These are phyloP conservation scores for Talaromyces islandicus DNA, from an alignment of 2,329 filamentous ascomycete species.

Conservation along the genomic window DNA sequence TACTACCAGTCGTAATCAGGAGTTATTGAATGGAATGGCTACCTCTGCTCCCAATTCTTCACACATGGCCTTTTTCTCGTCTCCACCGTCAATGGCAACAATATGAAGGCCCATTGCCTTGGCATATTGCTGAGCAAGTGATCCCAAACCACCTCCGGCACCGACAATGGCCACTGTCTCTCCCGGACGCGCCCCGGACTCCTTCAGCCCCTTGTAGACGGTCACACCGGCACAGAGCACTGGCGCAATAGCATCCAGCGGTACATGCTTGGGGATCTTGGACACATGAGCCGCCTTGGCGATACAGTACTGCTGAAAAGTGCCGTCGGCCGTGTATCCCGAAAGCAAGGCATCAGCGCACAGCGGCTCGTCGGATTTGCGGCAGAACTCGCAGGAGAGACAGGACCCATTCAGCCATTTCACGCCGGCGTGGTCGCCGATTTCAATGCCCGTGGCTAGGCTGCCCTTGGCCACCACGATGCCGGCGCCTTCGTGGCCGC, in stretches of 20 bases:
- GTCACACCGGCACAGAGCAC: slow-evolving; percentile 82
- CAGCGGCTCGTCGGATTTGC: slow-evolving; percentile 72
- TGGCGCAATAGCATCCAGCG: slow-evolving; percentile 71
- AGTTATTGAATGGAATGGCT: not conserved
- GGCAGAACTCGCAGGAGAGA: slow-evolving; percentile 76
- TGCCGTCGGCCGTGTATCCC: slow-evolving; percentile 87
- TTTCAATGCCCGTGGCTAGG: slow-evolving; percentile 68
- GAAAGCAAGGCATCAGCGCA: slow-evolving; percentile 71
- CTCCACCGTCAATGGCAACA: slow-evolving; percentile 76
- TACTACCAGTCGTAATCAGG: too few species aligned
- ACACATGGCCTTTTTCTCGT: slow-evolving; percentile 67
- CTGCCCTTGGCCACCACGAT: slow-evolving; percentile 74
- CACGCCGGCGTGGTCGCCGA: slow-evolving; percentile 82
- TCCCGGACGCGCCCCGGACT: slow-evolving; percentile 67
- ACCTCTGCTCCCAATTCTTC: slow-evolving; percentile 61
- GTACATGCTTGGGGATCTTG: slow-evolving; percentile 68
- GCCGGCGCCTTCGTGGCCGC: slow-evolving; percentile 74
- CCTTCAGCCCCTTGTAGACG: slow-evolving; percentile 84
- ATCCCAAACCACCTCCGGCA: slow-evolving; percentile 76
- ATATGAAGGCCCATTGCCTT: slow-evolving; percentile 79
- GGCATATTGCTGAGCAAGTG: slow-evolving; percentile 78
- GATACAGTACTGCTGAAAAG: slow-evolving; percentile 87
- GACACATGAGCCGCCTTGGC: slow-evolving; percentile 82
- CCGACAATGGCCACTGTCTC: slow-evolving; percentile 80
- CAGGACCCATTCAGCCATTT: slow-evolving; percentile 91